Conservation (phyloP, 495 filamentous ascomycete genomes). For the Wilcoxina mikolae region DNA sequence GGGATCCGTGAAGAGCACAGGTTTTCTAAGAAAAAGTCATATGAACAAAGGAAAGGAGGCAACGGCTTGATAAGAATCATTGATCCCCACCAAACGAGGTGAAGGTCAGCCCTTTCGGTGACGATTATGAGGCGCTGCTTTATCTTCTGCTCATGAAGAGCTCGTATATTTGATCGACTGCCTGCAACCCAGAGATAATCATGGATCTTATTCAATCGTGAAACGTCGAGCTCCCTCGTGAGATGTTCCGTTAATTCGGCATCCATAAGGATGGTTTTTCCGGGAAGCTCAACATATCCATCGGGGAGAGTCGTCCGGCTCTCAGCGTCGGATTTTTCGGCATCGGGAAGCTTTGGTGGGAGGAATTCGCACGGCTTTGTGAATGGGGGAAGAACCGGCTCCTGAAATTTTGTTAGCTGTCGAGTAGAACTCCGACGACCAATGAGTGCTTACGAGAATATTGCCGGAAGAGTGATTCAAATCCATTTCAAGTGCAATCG, state of each 20-base stretch:
- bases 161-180: slow-evolving; percentile 20
- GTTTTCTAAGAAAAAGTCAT: slow-evolving; percentile 34
- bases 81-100: slow-evolving; percentile 42
- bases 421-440: too few relatives aligned
- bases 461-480: not conserved
- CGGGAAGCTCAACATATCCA: not conserved
- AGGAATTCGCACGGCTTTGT: not conserved
- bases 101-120: slow-evolving; percentile 37
- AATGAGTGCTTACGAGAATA: too few relatives aligned
- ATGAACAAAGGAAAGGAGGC: slow-evolving; percentile 35
- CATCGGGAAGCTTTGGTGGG: too few relatives aligned
- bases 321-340: too few relatives aligned
- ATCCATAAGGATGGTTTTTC: not conserved
- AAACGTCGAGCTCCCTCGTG: not conserved
- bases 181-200: slow-evolving; percentile 17
- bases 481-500: too few relatives aligned
- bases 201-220: slow-evolving; percentile 10
- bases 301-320: not conserved
- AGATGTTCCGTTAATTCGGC: not conserved
- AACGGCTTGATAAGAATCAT: slow-evolving; percentile 44
- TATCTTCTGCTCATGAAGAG: slow-evolving; percentile 33
- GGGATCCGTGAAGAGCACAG: slow-evolving; percentile 14
- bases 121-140: slow-evolving; percentile 34
- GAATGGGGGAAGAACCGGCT: not conserved
- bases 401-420: not conserved